phyloP scores from a whole-genome alignment of 2,329 filamentous ascomycete species.

The Drechslera avenae region DNA sequence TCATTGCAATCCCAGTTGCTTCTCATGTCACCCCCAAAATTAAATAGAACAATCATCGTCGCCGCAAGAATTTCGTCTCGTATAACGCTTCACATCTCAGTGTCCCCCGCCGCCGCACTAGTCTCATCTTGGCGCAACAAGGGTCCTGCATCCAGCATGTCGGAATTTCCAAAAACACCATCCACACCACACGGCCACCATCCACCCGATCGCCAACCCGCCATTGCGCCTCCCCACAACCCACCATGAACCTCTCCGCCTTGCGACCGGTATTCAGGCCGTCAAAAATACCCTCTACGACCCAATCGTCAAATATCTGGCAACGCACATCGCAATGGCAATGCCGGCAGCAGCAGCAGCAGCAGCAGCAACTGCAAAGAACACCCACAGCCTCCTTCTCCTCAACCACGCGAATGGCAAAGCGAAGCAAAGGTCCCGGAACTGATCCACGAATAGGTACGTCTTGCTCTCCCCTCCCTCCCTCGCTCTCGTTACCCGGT shows the following conservation, averaged over 20 bases:
- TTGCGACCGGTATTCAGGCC: conserved; percentile 34
- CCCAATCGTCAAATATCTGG: conserved; percentile 13
- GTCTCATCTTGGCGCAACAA: conserved; percentile 5
- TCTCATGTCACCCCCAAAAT: too few relatives aligned
- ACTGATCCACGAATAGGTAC: conserved; percentile 44
- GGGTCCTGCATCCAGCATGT: background rate
- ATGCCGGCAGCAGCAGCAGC: conserved; percentile 14
- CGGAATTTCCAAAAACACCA: background rate
- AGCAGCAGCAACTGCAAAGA: background rate
- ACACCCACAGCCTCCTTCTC: conserved; percentile 35
- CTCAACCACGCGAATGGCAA: conserved; percentile 35
- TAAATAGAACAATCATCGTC: too few relatives aligned
- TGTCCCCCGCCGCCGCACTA: background rate
- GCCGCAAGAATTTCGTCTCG: too few relatives aligned
- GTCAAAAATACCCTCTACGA: conserved; percentile 13
- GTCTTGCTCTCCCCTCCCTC: conserved; percentile 8
- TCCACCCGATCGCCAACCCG: background rate
- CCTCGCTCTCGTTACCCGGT: too few relatives aligned
- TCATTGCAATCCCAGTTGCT: too few relatives aligned
- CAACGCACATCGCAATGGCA: conserved; percentile 13
- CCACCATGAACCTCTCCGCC: conserved; percentile 35
- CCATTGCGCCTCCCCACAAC: conserved; percentile 2
- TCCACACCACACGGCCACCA: background rate
- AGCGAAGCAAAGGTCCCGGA: conserved; percentile 30
- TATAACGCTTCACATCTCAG: too few relatives aligned